Conservation (phyloP, 352 stramenopile species). For the Phytophthora sp. region DNA sequence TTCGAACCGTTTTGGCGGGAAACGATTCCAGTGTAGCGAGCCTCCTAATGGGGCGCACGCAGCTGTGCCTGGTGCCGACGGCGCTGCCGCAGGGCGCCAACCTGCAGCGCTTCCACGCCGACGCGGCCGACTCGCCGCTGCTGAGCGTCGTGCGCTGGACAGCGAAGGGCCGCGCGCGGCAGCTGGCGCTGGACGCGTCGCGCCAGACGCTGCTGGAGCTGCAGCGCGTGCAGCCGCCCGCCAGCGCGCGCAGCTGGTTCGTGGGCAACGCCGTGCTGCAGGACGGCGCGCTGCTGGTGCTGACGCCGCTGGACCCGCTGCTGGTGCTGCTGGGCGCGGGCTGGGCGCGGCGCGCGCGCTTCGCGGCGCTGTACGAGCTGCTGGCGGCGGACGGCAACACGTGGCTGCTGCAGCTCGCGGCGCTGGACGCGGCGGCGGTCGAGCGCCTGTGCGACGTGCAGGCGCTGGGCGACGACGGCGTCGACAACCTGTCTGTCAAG, state of each 20-base stretch:
- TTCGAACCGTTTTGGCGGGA: too few species aligned
- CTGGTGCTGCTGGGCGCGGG: slow-evolving; percentile 73
- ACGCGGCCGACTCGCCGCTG: slow-evolving; percentile 58
- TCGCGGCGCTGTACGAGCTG: slow-evolving; percentile 66
- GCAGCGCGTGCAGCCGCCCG: slow-evolving; percentile 54
- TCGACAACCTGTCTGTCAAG: slow-evolving; percentile 68
- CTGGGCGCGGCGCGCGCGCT: slow-evolving; percentile 53
- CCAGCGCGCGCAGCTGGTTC: slow-evolving; percentile 76
- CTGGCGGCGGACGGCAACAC: slow-evolving; percentile 50
- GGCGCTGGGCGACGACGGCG: slow-evolving; percentile 34
- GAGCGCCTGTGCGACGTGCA: slow-evolving; percentile 68
- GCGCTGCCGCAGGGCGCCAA: slow-evolving; percentile 33
- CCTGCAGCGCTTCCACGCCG: slow-evolving; percentile 73
- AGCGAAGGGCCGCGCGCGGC: slow-evolving; percentile 36
- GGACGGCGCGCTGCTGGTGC: slow-evolving; percentile 66
- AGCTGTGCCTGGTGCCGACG: slow-evolving; percentile 56
- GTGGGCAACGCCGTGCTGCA: slow-evolving; percentile 73
- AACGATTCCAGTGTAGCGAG: not conserved
- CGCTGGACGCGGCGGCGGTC: slow-evolving; percentile 36
- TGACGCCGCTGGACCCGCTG: slow-evolving; percentile 71
- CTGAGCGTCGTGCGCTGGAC: slow-evolving; percentile 61
- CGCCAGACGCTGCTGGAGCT: slow-evolving; percentile 58
- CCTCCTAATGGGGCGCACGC: slow-evolving; percentile 47
- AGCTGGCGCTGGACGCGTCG: slow-evolving; percentile 56
- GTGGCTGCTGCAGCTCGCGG: slow-evolving; percentile 59